phyloP scores from a whole-genome alignment of 768 basidiomycete genomes.

The Sutorius australiensis region DNA sequence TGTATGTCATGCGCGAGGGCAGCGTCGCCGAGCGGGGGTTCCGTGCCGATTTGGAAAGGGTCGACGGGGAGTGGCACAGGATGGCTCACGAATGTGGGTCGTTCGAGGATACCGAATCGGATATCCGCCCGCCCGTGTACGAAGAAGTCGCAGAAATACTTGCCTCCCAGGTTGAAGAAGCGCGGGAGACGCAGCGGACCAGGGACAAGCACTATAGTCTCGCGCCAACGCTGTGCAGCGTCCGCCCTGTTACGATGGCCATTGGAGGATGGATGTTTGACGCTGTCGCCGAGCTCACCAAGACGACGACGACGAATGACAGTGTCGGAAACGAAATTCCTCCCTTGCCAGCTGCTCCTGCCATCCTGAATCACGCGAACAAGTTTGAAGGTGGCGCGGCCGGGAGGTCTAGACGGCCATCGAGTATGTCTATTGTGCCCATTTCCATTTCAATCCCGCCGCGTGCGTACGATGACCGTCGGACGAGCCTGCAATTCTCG shows the following conservation, averaged over 20 bases:
- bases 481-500: slow-evolving; percentile 62
- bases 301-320: slow-evolving; percentile 18
- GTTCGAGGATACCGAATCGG: slow-evolving; percentile 37
- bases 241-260: slow-evolving; percentile 49
- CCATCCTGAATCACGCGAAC: slow-evolving; percentile 18
- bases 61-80: slow-evolving; percentile 61
- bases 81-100: slow-evolving; percentile 69
- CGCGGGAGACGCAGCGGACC: slow-evolving; percentile 21
- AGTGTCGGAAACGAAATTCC: slow-evolving; percentile 5
- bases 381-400: slow-evolving; percentile 22
- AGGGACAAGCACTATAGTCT: slow-evolving; percentile 42
- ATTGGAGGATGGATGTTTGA: slow-evolving; percentile 87
- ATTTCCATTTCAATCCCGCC: slow-evolving; percentile 28
- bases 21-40: slow-evolving; percentile 84
- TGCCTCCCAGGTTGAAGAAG: slow-evolving; percentile 45
- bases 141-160: slow-evolving; percentile 45
- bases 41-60: slow-evolving; percentile 68
- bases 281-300: slow-evolving; percentile 63
- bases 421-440: slow-evolving; percentile 39
- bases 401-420: slow-evolving; percentile 20
- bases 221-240: slow-evolving; percentile 29
- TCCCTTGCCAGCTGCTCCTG: slow-evolving; percentile 18
- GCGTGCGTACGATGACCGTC: slow-evolving; percentile 27
- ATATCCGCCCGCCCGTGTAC: slow-evolving; percentile 26
- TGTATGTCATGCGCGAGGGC: slow-evolving; percentile 87